Base-by-base conservation (phyloP, 1,284 basidiomycete species). In the Sphagnurus paluster region DNA sequence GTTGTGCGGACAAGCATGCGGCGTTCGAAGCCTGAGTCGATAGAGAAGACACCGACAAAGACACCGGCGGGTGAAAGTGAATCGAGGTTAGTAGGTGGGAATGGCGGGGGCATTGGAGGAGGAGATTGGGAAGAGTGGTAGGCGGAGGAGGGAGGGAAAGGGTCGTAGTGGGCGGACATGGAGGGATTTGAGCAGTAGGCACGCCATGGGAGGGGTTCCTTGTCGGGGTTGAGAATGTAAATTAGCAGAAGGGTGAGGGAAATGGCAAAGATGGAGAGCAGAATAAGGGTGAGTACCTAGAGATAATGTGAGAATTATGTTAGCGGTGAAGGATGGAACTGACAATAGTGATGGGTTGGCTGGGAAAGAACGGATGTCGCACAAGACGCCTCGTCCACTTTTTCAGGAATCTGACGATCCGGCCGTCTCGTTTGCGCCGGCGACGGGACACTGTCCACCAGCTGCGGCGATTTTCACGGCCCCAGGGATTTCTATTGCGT, bases 151-250 rank as follows among this genome's bases (percentile, higher is more conserved):
- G n/a, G n/a, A n/a, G n/a, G 58, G 34, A 67, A 57, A 62, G 67
- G 44, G 55, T 69, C 64, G 56, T 70, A 66, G 52, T 70, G 57
- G 56, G 72, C 54, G 61, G 76, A 62, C 59, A 79, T 75, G 26
- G 76, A 74, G 32, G 82, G 77, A 51, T 83, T 70, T 42, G 87
- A 79, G 67, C 96, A 98, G 65, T 96, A 96, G 20, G 86, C 83
- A 54, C 93, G 83, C 93, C 94, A 99, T 34, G 95, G 94, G 23
- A 96, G 70, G 11, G 93, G 87, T 46, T 90, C 87, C 66, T 98
- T 98, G 76, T 99, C 96, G 36, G 94, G 93, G 63, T 98, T 95
- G 61, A 98, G 81, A 53, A 95, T 80, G 66, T 96, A 89, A 63
- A 93, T 94, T 65, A 98, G 78, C 44, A 90, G 74, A 48, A 92